Conservation (phyloP, 768 basidiomycete genomes). For the Leucocoprinus leucothites region DNA sequence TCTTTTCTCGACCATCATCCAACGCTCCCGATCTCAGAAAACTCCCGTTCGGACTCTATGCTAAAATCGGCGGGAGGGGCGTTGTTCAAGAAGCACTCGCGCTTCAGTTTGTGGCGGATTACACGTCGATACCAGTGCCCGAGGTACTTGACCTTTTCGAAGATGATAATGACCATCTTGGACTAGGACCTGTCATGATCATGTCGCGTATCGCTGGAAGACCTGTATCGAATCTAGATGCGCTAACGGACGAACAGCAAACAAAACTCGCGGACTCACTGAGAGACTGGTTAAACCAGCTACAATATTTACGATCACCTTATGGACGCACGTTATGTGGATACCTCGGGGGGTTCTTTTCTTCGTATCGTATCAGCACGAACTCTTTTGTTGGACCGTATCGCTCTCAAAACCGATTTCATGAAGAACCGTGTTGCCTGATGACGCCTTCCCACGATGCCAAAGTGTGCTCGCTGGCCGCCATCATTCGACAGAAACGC, state of each 20-base stretch:
- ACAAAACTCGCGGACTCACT: constrained; percentile 6
- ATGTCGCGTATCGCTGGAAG: constrained; percentile 3
- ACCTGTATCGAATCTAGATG: constrained; percentile 1
- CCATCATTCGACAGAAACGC: constrained; percentile 9
- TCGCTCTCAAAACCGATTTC: constrained; percentile 10
- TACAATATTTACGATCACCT: constrained; percentile 1
- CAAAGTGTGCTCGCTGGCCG: not conserved
- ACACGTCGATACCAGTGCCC: constrained; percentile 10
- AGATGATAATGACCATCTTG: not conserved
- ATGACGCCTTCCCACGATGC: constrained; percentile 1
- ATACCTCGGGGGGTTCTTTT: constrained; percentile 5
- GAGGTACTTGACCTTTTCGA: constrained; percentile 9
- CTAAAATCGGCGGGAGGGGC: not conserved
- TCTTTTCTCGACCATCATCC: constrained; percentile 1
- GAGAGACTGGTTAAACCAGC: constrained; percentile 10
- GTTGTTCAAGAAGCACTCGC: constrained; percentile 8
- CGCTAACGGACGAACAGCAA: not conserved
- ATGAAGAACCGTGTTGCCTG: constrained; percentile 4
- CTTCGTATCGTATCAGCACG: constrained; percentile 6
- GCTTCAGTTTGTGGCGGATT: constrained; percentile 1
- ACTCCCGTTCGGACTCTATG: constrained; percentile 12
- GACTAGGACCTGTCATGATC: not conserved
- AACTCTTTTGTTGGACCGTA: constrained; percentile 9
- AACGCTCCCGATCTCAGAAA: not conserved
- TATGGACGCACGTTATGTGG: constrained; percentile 6